A percentile compares a stretch with the other conserved stretches of the same genome.
Conservation (phyloP, 2,329 filamentous ascomycete species). For the Fusarium drepaniforme region DNA sequence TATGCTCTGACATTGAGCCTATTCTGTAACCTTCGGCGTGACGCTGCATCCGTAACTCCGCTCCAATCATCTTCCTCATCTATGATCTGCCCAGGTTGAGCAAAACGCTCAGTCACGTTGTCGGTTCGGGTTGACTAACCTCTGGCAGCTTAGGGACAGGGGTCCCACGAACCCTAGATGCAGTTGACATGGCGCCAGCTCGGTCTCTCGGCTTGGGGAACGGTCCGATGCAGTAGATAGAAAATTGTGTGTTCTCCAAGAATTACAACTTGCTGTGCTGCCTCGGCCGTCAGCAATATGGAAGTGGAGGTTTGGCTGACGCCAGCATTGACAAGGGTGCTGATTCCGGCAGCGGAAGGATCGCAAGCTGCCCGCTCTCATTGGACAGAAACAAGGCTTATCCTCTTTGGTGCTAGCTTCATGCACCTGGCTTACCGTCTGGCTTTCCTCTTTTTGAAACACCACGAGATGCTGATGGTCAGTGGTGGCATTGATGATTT, state of each 20-base stretch:
- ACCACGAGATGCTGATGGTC: neutral
- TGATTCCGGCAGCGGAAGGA: neutral
- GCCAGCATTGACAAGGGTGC: neutral
- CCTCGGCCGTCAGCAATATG: neutral
- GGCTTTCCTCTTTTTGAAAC: slow-evolving; percentile 7
- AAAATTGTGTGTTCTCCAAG: neutral
- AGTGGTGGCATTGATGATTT: neutral
- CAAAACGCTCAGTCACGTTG: neutral
- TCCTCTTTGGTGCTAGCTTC: neutral
- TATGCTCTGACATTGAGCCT: slow-evolving; percentile 3
- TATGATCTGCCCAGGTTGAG: neutral
- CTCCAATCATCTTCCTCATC: slow-evolving; percentile 1
- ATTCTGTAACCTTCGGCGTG: neutral
- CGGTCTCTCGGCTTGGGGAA: neutral
- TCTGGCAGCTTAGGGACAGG: neutral
- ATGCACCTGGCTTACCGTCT: slow-evolving; percentile 3
- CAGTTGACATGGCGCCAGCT: neutral
- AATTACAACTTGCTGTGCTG: neutral
- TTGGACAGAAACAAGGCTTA: neutral
- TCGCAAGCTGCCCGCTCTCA: neutral
- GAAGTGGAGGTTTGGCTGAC: neutral
- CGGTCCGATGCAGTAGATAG: neutral
- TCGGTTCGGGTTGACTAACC: neutral
- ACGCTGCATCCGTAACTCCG: neutral
- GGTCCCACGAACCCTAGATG: neutral